Base-by-base conservation (phyloP, 768 basidiomycete genomes). In the Trametes cingulata region DNA sequence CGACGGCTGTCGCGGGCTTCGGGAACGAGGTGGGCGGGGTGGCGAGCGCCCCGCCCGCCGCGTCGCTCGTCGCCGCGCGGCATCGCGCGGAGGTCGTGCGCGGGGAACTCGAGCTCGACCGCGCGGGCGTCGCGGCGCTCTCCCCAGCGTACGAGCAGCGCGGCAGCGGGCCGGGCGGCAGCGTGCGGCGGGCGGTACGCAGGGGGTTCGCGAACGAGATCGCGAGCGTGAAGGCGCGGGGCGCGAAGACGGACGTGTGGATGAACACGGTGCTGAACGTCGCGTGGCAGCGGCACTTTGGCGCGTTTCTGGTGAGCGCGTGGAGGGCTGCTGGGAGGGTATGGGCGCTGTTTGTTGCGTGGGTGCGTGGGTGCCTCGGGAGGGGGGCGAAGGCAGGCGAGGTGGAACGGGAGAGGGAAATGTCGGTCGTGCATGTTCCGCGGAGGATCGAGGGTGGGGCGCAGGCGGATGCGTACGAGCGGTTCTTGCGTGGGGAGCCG, bases 1-100 rank as follows among this genome's bases (percentile, higher is more conserved):
- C 87, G 0, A 90, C 89, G 0, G 85, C 84, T 46, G 77, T 88
- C 10, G 78, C 83, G 22, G 90, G 90, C 2, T 80, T 88, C 69
- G 85, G 86, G 1, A 90, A 91, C 65, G 89, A 92, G 71, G 85
- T 91, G 13, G 83, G 84, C 7, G 75, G 80, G 5, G 77, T 91
- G 49, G 64, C 73, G 25, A 65, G 68, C 39, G 39, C 66, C 1
- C 43, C 39, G 52, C 42, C 39, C 54, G 67, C 45, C 14, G 36
- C 35, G 35, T 39, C 46, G 3, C 20, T 22, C 36, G 13, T 45
- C 6, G 24, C 33, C 15, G 24, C 55, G 6, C 19, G 42, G 41
- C 20, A 35, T 2, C 20, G 24, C 13, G 25, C 52, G 17, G 61
- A 61, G 24, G 19, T 57, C 22, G 63, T 63, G 13, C 46, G 49